Evolutionary conservation across 768 basidiomycete genomes (phyloP), one percentile per base, ranked within the genome.

Genomic region (Mycena metata): DNA sequence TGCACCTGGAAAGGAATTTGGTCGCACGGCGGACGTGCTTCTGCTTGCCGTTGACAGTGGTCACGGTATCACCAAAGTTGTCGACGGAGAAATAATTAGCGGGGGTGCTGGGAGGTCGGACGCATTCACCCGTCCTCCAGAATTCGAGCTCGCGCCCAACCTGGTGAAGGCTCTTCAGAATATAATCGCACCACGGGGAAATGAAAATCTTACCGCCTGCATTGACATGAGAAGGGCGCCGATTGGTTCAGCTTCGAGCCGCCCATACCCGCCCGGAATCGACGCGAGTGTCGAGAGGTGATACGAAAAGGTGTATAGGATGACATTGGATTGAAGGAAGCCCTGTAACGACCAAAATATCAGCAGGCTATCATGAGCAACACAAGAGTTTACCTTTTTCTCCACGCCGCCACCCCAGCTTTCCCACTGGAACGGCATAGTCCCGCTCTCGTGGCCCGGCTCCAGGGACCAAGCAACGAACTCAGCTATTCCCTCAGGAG

Each of bases 381-480:
- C 9, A 24, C 3, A 47, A 3, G 17, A 13, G 13, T 12, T 1
- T 5, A 4, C 45, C 35, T 59, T 33, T 35, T 59, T 59, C 5
- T 59, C 45, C 2, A 33, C 16, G n/a, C 58, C 45, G 24, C 21
- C 45, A 13, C 43, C 58, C 58, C 58, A 59, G 3, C 2, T 23
- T 11, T 36, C 33, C 58, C 58, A 59, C 1, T 59, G 58, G 46
- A 59, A 59, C 1, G 59, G 3, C 35, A 23, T 60, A n/a, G 59
- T 60, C 12, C 23, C 35, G 24, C n/a, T 49, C 11, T 23, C 26
- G 1, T 17, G 11, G 30, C 36, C 30, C 5, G 13, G 19, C 46
- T 36, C n/a, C 30, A 60, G 59, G 23, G 59, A 26, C 45, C 47
- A 50, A 13, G 19, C 46, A n/a, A 50, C 46, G 21, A 60, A 60